phyloP scores from a whole-genome alignment of 2,329 filamentous ascomycete genomes.

The Fusarium metavorans region DNA sequence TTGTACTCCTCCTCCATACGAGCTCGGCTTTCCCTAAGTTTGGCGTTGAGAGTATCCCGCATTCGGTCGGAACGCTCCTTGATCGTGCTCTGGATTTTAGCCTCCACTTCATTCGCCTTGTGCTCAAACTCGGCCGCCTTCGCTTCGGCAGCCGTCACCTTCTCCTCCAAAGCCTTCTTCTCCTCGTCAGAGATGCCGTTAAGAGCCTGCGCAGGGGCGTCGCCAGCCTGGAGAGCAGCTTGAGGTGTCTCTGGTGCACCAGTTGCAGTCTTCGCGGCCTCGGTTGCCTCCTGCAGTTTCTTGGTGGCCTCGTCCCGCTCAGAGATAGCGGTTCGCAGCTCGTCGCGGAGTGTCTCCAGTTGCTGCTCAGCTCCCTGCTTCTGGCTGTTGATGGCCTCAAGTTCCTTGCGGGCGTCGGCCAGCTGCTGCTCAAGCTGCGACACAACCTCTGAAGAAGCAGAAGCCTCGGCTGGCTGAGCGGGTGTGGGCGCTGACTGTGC shows the following conservation, averaged over 20 bases:
- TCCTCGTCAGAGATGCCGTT: conserved; percentile 65
- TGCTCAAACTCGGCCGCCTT: conserved; percentile 73
- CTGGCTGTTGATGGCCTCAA: conserved; percentile 74
- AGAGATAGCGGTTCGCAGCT: conserved; percentile 71
- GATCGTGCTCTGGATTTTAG: conserved; percentile 68
- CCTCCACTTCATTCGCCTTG: conserved; percentile 74
- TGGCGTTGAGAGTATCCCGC: conserved; percentile 76
- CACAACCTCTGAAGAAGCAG: conserved; percentile 60
- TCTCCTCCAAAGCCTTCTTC: conserved; percentile 71
- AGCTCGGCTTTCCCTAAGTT: conserved; percentile 74
- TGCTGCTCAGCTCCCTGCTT: conserved; percentile 77
- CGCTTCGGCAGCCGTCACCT: conserved; percentile 69
- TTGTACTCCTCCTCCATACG: conserved; percentile 65
- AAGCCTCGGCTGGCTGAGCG: conserved; percentile 50
- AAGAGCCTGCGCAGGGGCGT: conserved; percentile 27
- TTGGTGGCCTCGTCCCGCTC: conserved; percentile 73
- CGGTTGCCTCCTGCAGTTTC: conserved; percentile 50
- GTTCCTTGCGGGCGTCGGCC: conserved; percentile 65
- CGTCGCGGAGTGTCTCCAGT: conserved; percentile 63
- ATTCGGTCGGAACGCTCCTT: conserved; percentile 77
- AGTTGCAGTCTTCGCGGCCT: conserved; percentile 48
- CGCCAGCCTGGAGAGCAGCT: conserved; percentile 51
- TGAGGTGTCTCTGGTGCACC: conserved; percentile 57
- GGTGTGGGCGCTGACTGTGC: conserved; percentile 53
- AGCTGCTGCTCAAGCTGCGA: conserved; percentile 64